phyloP scores from a whole-genome alignment of 495 filamentous ascomycete species.

The Lindgomyces ingoldianus region DNA sequence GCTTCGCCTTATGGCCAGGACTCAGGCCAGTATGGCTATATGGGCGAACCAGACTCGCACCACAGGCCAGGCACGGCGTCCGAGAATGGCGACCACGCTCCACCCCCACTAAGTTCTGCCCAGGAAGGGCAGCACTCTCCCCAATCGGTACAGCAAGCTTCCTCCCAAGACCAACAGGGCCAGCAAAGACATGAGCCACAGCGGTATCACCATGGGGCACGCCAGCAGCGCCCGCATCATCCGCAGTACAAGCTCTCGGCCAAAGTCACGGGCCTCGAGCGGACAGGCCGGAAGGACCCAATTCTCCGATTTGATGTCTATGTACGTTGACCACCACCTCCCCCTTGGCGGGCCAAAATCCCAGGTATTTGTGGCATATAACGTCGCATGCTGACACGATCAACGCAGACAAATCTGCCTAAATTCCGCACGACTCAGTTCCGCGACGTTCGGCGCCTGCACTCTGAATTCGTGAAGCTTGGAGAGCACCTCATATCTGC shows the following conservation, averaged over 20 bases:
- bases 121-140: constrained; percentile 48
- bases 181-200: constrained; percentile 50
- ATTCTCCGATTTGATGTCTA: constrained; percentile 96
- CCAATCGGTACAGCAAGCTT: constrained; percentile 47
- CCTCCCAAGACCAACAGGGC: constrained; percentile 46
- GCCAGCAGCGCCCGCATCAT: constrained; percentile 44
- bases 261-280: constrained; percentile 89
- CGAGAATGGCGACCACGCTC: constrained; percentile 46
- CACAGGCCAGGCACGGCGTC: constrained; percentile 26
- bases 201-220: constrained; percentile 46
- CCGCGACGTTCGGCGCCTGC: constrained; percentile 90
- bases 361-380: constrained; percentile 1
- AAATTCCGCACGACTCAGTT: constrained; percentile 98
- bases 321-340: constrained; percentile 56
- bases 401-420: constrained; percentile 84
- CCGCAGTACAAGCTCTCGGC: constrained; percentile 85
- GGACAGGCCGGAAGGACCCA: constrained; percentile 91
- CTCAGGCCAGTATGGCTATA: constrained; percentile 32
- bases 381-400: background rate
- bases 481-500: constrained; percentile 92
- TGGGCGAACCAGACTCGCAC: constrained; percentile 29
- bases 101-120: constrained; percentile 48
- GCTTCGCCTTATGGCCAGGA: constrained; percentile 47
- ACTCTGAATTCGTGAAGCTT: constrained; percentile 93
- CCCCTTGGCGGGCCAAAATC: background rate